These are phyloP conservation scores for Bolboschoenus planiculmis DNA, from an alignment of 176 grass and related monocot genomes.

Conservation along the genomic window DNA sequence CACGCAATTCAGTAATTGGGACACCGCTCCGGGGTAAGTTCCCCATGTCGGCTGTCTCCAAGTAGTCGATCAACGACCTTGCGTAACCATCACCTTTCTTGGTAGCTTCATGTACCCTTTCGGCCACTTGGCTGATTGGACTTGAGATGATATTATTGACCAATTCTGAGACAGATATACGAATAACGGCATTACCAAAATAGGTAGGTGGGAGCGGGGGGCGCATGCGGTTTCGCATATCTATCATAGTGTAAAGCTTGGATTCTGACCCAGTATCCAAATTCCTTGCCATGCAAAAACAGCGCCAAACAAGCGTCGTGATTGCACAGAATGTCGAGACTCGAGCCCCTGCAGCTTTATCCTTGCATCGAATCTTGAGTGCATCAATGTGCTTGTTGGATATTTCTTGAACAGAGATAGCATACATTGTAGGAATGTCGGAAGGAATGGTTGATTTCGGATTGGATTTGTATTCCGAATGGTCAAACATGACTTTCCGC, in stretches of 20 bases:
- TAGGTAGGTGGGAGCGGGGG: slow-evolving; percentile 38
- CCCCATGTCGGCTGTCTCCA: slow-evolving; percentile 31
- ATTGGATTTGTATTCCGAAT: slow-evolving; percentile 53
- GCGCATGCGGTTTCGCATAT: slow-evolving; percentile 47
- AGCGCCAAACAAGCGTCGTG: slow-evolving; percentile 58
- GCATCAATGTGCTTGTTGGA: slow-evolving; percentile 5
- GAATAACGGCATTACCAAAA: slow-evolving; percentile 64
- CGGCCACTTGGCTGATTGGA: slow-evolving; percentile 18
- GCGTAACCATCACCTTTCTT: slow-evolving; percentile 43
- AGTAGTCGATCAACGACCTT: slow-evolving; percentile 46
- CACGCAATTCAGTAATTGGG: slow-evolving; percentile 27
- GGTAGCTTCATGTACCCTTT: slow-evolving; percentile 27
- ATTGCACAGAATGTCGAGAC: slow-evolving; percentile 58
- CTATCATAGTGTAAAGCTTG: slow-evolving; percentile 54
- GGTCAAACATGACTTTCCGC: slow-evolving; percentile 35
- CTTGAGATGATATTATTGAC: slow-evolving; percentile 34
- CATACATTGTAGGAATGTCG: neutral
- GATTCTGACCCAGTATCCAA: slow-evolving; percentile 25
- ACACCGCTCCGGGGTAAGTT: slow-evolving; percentile 32
- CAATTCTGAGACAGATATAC: slow-evolving; percentile 32
- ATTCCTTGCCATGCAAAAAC: slow-evolving; percentile 34
- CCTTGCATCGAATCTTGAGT: slow-evolving; percentile 32
- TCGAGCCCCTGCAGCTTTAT: neutral
- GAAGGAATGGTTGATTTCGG: neutral
- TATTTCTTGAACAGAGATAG: slow-evolving; percentile 28